Evolutionary conservation across 2,329 filamentous ascomycete species (phyloP), one percentile per base, ranked within the genome.

Genomic region (Paraphoma chrysanthemicola): DNA sequence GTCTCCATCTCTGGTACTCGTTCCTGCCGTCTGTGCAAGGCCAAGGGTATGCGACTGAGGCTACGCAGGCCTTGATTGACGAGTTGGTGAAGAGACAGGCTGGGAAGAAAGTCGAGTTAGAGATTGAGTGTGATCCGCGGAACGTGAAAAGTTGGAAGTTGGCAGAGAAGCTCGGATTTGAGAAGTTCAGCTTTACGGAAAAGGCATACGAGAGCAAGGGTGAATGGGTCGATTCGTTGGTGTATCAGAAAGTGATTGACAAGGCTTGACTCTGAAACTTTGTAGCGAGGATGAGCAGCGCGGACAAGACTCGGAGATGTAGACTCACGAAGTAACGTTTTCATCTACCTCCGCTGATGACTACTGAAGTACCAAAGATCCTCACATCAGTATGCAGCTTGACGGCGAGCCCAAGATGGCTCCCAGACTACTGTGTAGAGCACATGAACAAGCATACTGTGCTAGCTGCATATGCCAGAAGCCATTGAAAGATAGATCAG

Each of bases 41-140:
- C 0, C 57, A 62, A 31, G 72, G 73, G 0, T 64, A 67, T 18
- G 74, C 73, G 11, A 75, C 68, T 0, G 74, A 76, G 36, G 73
- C 73, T 6, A 65, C 73, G 67, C 39, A 33, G 4, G 62, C 64
- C 0, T 73, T 76, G 10, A 62, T 75, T 16, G 44, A 54, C 0
- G 53, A 62, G 5, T 29, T 76, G 3, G 53, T 42, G 11, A 39
- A 47, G 3, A 56, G 57, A 28, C 45, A 60, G 23, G 48, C 49
- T 6, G 56, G 52, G 4, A 52, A 54, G 9, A 57, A 56, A 23
- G 3, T 71, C 10, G 62, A 66, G 23, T 48, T 75, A 44, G 67
- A 75, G 41, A 75, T 77, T 52, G 74, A 76, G 44, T 75, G 72
- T 42, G 73, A 77, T 63, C 73, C 74, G 5, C 51, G 73, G 36